Evolutionary conservation across 1,284 basidiomycete genomes (phyloP), one percentile per base, ranked within the genome.

Genomic region (Pterulicium gracile): DNA sequence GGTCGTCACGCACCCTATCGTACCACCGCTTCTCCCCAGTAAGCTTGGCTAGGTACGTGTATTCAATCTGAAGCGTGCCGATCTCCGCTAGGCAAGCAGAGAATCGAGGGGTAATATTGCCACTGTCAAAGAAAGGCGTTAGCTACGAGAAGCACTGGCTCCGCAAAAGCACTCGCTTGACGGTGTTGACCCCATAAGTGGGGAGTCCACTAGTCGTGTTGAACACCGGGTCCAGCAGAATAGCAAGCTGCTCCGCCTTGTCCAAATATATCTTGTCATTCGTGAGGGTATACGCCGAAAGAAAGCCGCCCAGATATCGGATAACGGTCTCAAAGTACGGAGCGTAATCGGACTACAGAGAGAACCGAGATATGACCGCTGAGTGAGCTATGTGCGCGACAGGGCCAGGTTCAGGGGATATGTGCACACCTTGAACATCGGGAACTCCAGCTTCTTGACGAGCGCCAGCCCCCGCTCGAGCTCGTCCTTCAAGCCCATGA

Each of bases 321-420:
- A 88, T 88, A 40, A 76, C 73, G 0, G 83, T 87, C 58, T 88
- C 85, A 55, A 88, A 88, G 55, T 85, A 81, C 1, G 73, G 73
- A 1, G 67, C 73, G 47, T 59, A 65, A 10, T 56, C 51, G 27
- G 54, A 50, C 60, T 65, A 50, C 55, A 56, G 46, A 4, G 23
- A 17, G 43, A n/a, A n/a, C n/a, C n/a, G 22, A 41, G 10, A 41
- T 10, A 7, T 41, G 10, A 41, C 10, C 39, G 39, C 49, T 62
- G 19, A 12, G 44, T 47, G n/a, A 32, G 27, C 27, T 10, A 32
- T 55, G 40, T 55, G 27, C 58, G 34, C 62, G 50, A 54, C 68
- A n/a, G n/a, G n/a, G n/a, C n/a, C n/a, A n/a, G n/a, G n/a, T n/a
- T n/a, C n/a, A n/a, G n/a, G 59, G 35, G 70, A 64, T 52, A 85